Evolutionary conservation across 2,329 filamentous ascomycete genomes (phyloP), one percentile per base, ranked within the genome.

Genomic region (Pseudogymnoascus sp.): DNA sequence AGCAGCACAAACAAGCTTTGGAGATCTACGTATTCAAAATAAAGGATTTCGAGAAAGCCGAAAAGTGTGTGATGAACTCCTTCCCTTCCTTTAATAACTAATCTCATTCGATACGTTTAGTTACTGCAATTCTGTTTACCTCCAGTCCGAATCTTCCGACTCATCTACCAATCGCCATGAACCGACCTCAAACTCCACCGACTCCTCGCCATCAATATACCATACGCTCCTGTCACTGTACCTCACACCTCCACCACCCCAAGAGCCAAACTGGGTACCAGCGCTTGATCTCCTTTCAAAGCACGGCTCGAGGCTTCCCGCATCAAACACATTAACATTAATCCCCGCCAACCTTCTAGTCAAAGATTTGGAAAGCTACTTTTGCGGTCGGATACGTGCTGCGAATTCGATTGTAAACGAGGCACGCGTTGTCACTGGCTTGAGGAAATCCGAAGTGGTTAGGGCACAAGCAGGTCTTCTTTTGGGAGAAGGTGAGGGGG

Each of bases 1-100:
- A 91, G 5, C 89, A 93, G 70, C 92, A 99, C 77, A 92, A 91
- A 72, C 92, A 97, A 75, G 94, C 94, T 0, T 78, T 99, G n/a
- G 89, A 94, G 73, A 96, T 99, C 61, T 99, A 96, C 73, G 93
- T 97, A 28, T 99, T 97, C 77, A 94, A 93, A 74, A 84, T 99
- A 74, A 79, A 89, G 68, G 88, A 96, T 73, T 93, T 90, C 66
- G 79, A 78, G 11, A 97, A 96, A 75, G 94, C 94, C 33, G 94
- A 99, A 82, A 91, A 96, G 88, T 96, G 78, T 66, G 86, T 80
- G 21, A 33, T 16, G 8, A 35, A 53, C 50, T 4, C 42, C 10
- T 21, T 18, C 25, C 12, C 44, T 50, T 37, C 25, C 16, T 59
- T 31, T 11, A n/a, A 25, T 16, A 40, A 33, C 14, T 61, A 35